phyloP scores from a whole-genome alignment of 2,329 filamentous ascomycete species.

The Hypoxylon sp. region DNA sequence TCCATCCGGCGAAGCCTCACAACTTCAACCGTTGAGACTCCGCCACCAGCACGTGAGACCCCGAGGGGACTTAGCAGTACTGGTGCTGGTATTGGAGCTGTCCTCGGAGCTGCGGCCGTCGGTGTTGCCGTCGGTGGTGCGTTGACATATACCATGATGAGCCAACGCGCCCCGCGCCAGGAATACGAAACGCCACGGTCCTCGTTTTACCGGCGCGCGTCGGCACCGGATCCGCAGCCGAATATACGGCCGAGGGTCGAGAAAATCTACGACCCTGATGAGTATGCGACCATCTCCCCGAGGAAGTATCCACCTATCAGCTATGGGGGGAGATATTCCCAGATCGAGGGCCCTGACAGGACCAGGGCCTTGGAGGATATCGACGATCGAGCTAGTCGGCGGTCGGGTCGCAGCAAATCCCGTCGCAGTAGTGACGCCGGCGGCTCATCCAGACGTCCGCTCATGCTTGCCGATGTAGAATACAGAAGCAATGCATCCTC shows the following conservation, averaged over 20 bases:
- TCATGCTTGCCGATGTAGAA: conserved; percentile 57
- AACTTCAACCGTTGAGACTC: conserved; percentile 49
- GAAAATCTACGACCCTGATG: conserved; percentile 25
- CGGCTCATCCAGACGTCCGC: conserved; percentile 52
- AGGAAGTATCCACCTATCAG: conserved; percentile 52
- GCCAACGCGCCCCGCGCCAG: conserved; percentile 56
- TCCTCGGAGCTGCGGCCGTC: conserved; percentile 75
- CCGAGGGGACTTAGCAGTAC: conserved; percentile 47
- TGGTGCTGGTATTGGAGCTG: conserved; percentile 74
- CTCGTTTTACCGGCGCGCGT: conserved; percentile 58
- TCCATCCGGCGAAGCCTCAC: conserved; percentile 52
- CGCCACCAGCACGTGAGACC: conserved; percentile 47
- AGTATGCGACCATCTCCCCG: conserved; percentile 33
- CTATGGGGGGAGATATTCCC: conserved; percentile 54
- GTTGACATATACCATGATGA: conserved; percentile 77
- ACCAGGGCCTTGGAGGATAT: conserved; percentile 53
- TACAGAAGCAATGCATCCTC: conserved; percentile 56
- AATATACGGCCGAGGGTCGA: conserved; percentile 50
- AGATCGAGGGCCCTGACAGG: conserved; percentile 44
- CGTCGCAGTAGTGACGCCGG: conserved; percentile 59
- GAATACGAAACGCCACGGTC: conserved; percentile 54
- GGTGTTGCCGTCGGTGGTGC: conserved; percentile 74
- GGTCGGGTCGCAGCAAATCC: conserved; percentile 52
- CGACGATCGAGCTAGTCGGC: conserved; percentile 57
- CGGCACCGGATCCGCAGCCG: conserved; percentile 56